Evolutionary conservation across 169 alveolate genomes (phyloP).

Genomic region (Plasmodium falciparum): DNA sequence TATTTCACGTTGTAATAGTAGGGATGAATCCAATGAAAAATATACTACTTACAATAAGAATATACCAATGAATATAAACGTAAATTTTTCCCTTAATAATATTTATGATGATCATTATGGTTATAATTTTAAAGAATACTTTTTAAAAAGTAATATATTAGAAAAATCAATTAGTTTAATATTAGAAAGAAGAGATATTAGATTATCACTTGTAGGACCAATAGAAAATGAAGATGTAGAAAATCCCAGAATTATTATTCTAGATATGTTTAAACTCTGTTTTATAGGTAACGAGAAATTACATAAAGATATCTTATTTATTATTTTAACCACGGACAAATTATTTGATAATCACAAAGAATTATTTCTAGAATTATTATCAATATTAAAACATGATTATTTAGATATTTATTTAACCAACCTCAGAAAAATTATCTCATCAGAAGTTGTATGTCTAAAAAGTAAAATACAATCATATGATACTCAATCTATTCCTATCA

Average conservation of each 20-base stretch:
- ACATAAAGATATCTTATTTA: conserved; percentile 53
- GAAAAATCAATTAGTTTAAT: conserved; percentile 68
- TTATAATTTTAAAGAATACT: conserved; percentile 53
- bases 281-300: conserved; percentile 61
- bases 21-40: not conserved
- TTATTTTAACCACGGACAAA: conserved; percentile 61
- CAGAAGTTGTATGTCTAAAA: conserved; percentile 52
- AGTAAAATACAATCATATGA: conserved; percentile 47
- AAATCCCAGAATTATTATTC: conserved; percentile 47
- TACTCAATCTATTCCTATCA: not conserved
- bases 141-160: conserved; percentile 59
- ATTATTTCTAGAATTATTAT: conserved; percentile 55
- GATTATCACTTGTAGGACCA: conserved; percentile 73
- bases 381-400: conserved; percentile 38
- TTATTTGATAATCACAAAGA: conserved; percentile 65
- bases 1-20: not conserved
- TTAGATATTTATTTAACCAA: conserved; percentile 48
- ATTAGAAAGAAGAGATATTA: conserved; percentile 58
- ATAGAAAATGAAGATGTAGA: conserved; percentile 62
- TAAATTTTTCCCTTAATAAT: not conserved
- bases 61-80: not conserved
- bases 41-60: not conserved
- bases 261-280: conserved; percentile 56
- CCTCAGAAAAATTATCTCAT: conserved; percentile 47
- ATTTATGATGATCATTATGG: conserved; percentile 67